Base-by-base conservation (phyloP, 2,329 filamentous ascomycete genomes). In the Calycina herbarum region DNA sequence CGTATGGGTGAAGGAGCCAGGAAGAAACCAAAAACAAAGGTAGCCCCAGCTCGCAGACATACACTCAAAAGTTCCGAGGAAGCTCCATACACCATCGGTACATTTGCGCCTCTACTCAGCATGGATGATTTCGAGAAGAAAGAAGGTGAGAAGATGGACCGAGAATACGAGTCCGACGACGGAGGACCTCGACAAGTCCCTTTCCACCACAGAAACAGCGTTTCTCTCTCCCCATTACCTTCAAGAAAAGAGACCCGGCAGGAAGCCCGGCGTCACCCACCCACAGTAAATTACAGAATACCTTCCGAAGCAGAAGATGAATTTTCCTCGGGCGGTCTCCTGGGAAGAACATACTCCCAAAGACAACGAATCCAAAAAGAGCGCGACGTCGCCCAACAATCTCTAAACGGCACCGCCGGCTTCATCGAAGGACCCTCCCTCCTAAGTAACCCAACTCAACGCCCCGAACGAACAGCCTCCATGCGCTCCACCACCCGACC, bases 91-190 rank as follows among this genome's bases (percentile, higher is more conserved):
- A 86, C 79, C 72, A 89, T 91, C 61, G 89, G 89, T 5, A 83
- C 85, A 1, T 91, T 91, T 76, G 82, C 86, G 69, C 89, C 91
- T 0, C 77, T 93, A 3, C 76, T 93, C 8, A 87, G 92, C 66
- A 78, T 88, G 73, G 80, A 83, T 48, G 81, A 83, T 7, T 86
- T 89, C 70, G 82, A 85, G 65, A 48, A 31, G 27, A 60, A 56
- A 15, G 31, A 63, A 17, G 45, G 57, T 11, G 62, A 61, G 42
- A 42, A 62, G 0, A 17, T 42, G 27, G 61, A 64, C 10, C 54
- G 35, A 31, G 64, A 71, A 5, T 71, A 71, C 17, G 69, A 73
- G 27, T 72, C 71, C 6, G 72, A 75, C 24, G 72, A 74, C 3
- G 74, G 74, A 20, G 67, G 71, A 54, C 65, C 73, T 1, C 69